Percentiles rank a stretch among this genome's conserved stretches.
phyloP scores from a whole-genome alignment of 2,329 filamentous ascomycete species.

The Bisporella sp. region DNA sequence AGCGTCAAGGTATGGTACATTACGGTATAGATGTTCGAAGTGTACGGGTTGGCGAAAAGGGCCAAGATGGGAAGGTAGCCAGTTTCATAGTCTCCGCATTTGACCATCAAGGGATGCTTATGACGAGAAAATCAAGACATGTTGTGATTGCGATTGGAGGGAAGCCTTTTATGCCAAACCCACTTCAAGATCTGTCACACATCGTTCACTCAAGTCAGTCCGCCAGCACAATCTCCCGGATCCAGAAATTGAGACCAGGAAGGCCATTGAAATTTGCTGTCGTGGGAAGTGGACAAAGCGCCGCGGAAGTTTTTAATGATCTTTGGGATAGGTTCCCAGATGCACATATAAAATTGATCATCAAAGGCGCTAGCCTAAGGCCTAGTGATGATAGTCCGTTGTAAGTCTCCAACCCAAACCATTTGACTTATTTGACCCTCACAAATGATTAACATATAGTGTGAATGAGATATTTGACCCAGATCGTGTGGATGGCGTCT shows the following conservation, averaged over 20 bases:
- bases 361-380: conserved; percentile 74
- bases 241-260: conserved; percentile 34
- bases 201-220: conserved; percentile 90
- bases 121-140: conserved; percentile 36
- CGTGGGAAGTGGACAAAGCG: conserved; percentile 84
- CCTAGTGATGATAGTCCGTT: conserved; percentile 96
- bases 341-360: conserved; percentile 68
- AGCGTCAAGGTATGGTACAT: conserved; percentile 42
- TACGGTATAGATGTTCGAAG: conserved; percentile 77
- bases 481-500: conserved; percentile 71
- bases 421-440: not conserved
- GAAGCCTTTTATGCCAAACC: conserved; percentile 61
- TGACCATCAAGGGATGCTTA: conserved; percentile 27
- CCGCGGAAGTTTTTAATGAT: conserved; percentile 92
- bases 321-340: conserved; percentile 78
- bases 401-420: conserved; percentile 42
- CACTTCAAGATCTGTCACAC: conserved; percentile 61
- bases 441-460: conserved; percentile 35
- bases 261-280: conserved; percentile 55
- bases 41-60: conserved; percentile 11
- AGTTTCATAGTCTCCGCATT: conserved; percentile 25
- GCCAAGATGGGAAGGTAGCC: conserved; percentile 20
- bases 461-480: conserved; percentile 98
- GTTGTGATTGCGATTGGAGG: conserved; percentile 61
- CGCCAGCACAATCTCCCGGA: conserved; percentile 52